Percentiles rank a stretch among this genome's conserved stretches.
phyloP scores from a whole-genome alignment of 176 grass and related monocot genomes.

The Paspalum vaginatum region DNA sequence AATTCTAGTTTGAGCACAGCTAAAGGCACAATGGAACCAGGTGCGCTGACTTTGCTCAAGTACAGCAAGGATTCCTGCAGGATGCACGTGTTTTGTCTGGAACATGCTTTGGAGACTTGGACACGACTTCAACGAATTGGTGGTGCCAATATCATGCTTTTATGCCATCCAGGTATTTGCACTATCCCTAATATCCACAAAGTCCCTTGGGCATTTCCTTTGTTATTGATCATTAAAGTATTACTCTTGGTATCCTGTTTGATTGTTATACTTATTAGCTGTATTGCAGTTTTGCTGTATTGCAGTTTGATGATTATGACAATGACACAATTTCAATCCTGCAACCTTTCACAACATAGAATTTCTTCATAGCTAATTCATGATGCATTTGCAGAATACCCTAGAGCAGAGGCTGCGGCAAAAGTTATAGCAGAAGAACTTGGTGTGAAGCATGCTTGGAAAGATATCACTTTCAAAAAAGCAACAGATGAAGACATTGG shows the following conservation, averaged over 20 bases:
- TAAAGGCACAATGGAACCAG: constrained; percentile 48
- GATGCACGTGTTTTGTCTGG: constrained; percentile 99
- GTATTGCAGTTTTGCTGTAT: neutral
- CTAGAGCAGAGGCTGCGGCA: constrained; percentile 77
- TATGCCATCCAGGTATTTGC: constrained; percentile 90
- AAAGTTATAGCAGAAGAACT: constrained; percentile 76
- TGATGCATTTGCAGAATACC: constrained; percentile 79
- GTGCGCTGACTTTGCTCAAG: constrained; percentile 54
- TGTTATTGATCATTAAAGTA: constrained; percentile 24
- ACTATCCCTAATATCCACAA: constrained; percentile 27
- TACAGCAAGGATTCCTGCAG: constrained; percentile 82
- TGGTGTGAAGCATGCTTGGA: constrained; percentile 78
- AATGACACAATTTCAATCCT: constrained; percentile 3
- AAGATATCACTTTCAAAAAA: constrained; percentile 73
- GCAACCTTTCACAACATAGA: constrained; percentile 29
- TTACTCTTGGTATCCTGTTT: constrained; percentile 27
- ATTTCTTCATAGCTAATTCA: constrained; percentile 40
- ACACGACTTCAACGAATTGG: constrained; percentile 79
- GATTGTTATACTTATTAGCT: constrained; percentile 5
- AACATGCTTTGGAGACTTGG: constrained; percentile 93
- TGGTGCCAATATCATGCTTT: constrained; percentile 87
- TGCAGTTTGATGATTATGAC: constrained; percentile 18
- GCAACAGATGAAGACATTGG: constrained; percentile 59
- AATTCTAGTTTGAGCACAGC: constrained; percentile 39
- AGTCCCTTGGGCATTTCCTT: constrained; percentile 21